A percentile compares a stretch with the other conserved stretches of the same genome.
Evolutionary conservation across 805 yeast species (phyloP).

Genomic region (Wickerhamomyces mucosus): DNA sequence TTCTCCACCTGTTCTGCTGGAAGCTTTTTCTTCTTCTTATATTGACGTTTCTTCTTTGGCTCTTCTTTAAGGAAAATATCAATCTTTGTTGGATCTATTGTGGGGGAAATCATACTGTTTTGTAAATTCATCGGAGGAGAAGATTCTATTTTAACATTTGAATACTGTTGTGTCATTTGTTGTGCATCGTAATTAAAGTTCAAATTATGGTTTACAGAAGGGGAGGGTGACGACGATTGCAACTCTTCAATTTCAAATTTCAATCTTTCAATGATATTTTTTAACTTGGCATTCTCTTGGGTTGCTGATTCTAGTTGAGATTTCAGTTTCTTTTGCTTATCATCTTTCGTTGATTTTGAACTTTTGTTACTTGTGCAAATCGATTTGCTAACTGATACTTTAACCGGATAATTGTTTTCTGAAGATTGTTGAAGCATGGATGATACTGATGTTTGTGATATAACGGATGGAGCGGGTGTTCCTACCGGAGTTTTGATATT

Average conservation of each 20-base stretch:
- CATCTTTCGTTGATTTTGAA: conserved; percentile 3
- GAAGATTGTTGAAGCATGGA: too few relatives aligned
- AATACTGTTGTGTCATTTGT: neutral
- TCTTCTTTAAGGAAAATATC: conserved; percentile 7
- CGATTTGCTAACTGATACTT: too few relatives aligned
- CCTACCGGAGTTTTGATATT: too few relatives aligned
- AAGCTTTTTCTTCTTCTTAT: conserved; percentile 16
- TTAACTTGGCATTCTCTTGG: conserved; percentile 34
- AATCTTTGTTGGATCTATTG: conserved; percentile 17
- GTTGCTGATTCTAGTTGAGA: conserved; percentile 32
- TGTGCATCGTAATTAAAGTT: neutral
- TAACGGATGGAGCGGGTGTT: too few relatives aligned
- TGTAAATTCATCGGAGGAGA: too few relatives aligned
- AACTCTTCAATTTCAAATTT: conserved; percentile 28
- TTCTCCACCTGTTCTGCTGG: too few relatives aligned
- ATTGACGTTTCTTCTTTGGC: conserved; percentile 13
- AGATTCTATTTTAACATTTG: neutral
- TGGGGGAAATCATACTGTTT: too few relatives aligned
- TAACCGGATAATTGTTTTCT: too few relatives aligned
- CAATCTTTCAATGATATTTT: conserved; percentile 29
- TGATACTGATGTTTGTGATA: too few relatives aligned
- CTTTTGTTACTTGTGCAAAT: conserved; percentile 3
- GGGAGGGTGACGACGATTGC: conserved; percentile 4
- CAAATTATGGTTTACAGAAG: neutral
- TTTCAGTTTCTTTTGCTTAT: conserved; percentile 22